Base-by-base conservation (phyloP, 2,329 filamentous ascomycete genomes). In the Venturia asperata region DNA sequence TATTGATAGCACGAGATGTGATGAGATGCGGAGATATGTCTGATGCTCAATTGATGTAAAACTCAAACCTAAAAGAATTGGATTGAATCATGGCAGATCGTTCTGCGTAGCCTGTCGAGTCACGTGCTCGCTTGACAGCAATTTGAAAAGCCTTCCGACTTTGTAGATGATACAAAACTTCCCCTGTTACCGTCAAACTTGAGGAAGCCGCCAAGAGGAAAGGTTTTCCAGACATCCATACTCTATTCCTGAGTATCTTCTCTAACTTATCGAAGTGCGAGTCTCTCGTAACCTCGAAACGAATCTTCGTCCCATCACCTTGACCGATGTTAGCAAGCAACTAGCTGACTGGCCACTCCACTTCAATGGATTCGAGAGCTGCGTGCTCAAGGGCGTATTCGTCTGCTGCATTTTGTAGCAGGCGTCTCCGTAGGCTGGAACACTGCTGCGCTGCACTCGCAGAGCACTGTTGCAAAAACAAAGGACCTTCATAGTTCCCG, bases 401-500 rank as follows among this genome's bases (percentile, higher is more conserved):
- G 45, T 63, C 61, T 37, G 19, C 45, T 39, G 74, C 79, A 79
- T 82, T 74, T 80, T 82, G 80, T 76, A 73, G 76, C 62, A 70
- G 73, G 70, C 68, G 69, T 70, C 74, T 69, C 72, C 77, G 78
- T 74, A 76, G 77, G 79, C 73, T 70, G 70, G 67, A 64, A 64
- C 66, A 60, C 68, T 73, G 73, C 72, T 52, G 71, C 72, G 70
- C 72, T 71, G 52, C 68, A 69, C 71, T 69, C 73, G 73, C 77
- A 75, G 75, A 71, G 70, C 45, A 43, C 69, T 70, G 75, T 77
- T 82, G 80, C 80, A 73, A 82, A 71, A 82, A 64, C 67, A 76
- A 80, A 47, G 79, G 79, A 78, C 79, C 78, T 78, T 82, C 80
- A 82, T 82, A 82, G 80, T 82, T 81, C 80, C 80, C 77, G 75